Evolutionary conservation across 192 early-diverging fungal genomes (phyloP), one percentile per base, ranked within the genome.

Genomic region (Jimgerdemannia flammicorona): DNA sequence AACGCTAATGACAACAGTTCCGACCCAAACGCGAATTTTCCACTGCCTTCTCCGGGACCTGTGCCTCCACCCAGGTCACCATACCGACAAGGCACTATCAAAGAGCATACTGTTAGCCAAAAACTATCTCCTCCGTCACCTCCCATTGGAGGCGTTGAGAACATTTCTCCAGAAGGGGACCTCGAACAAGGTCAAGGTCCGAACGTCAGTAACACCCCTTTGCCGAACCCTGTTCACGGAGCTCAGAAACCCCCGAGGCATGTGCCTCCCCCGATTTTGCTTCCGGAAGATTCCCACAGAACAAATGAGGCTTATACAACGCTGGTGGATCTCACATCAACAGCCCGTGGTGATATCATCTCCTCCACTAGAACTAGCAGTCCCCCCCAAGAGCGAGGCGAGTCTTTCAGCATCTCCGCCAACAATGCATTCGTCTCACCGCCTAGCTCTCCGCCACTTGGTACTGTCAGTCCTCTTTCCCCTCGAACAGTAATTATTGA

Each of bases 11-110:
- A 59, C 49, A 59, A 6, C 14, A 14, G 49, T 59, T 14, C 49
- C 14, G 49, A 59, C 49, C 49, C 6, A 59, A 59, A 59, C 49
- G 6, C 2, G 6, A 59, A 59, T 59, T 6, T 59, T 14, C 49
- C 49, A 14, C 14, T 59, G 14, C 29, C 18, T 11, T 40, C 65
- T 29, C 42, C 71, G 40, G 17, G 70, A 40, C 74, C 74, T 4
- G 67, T 70, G 4, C 72, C 75, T 20, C 77, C 77, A 69, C 78
- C 78, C 64, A 29, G 78, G 41, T 79, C 78, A 20, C 78, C 78
- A n/a, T 79, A 72, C 66, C 70, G 78, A 64, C 75, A 70, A 67
- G 40, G 77, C 40, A 70, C 43, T n/a, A 17, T 64, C 14, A 76
- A 76, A 71, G 75, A 76, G 18, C 70, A 65, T 42, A 3, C 54